phyloP scores from a whole-genome alignment of 75 land plant species.

The Selaginella tamariscina region DNA sequence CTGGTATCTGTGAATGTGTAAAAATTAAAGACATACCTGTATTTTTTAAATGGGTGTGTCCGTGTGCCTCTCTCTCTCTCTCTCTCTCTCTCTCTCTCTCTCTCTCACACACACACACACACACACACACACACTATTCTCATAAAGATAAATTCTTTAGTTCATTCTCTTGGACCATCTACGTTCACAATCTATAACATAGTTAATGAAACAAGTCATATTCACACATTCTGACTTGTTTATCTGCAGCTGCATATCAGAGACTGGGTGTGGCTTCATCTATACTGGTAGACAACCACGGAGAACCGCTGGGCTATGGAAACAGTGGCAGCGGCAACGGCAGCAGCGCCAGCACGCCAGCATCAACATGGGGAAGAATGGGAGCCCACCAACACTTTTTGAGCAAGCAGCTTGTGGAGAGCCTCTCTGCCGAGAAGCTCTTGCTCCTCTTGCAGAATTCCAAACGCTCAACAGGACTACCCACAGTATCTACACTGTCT shows the following conservation, averaged over 20 bases:
- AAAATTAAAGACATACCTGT: no score
- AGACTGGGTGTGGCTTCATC: neutral
- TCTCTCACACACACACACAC: no score
- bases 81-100: no score
- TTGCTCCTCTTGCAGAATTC: neutral
- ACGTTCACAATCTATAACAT: no score
- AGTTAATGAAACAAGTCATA: no score
- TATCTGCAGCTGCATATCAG: neutral
- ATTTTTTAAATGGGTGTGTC: no score
- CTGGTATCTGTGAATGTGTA: no score
- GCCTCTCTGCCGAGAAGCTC: neutral
- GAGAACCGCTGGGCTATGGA: neutral
- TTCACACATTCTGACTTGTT: no score
- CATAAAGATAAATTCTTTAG: no score
- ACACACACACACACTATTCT: no score
- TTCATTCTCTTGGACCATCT: no score
- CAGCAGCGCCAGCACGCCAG: neutral
- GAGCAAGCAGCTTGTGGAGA: neutral
- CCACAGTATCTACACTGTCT: neutral
- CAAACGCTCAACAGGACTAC: neutral
- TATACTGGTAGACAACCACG: neutral
- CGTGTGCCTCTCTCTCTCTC: no score
- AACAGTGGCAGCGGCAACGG: neutral
- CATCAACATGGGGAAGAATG: neutral
- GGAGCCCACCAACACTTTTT: neutral